phyloP scores from a whole-genome alignment of 192 early-diverging fungal species.

The Coemansia sp. region DNA sequence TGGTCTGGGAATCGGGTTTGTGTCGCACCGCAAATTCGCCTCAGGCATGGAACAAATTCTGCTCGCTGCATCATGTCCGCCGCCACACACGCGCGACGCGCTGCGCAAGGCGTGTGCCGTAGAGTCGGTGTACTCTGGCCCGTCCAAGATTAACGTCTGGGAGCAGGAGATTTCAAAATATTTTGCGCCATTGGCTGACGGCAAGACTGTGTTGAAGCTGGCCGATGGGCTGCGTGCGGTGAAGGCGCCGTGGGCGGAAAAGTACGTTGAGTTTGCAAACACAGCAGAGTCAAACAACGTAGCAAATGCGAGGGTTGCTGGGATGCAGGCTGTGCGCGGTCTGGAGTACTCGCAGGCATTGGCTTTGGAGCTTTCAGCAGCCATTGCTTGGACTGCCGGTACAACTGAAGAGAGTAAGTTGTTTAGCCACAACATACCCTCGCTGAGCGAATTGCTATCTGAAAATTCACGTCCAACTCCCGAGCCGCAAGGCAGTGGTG shows the following conservation, averaged over 20 bases:
- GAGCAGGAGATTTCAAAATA: slow-evolving; percentile 23
- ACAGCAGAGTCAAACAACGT: not conserved
- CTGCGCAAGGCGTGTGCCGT: slow-evolving; percentile 38
- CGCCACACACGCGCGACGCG: slow-evolving; percentile 38
- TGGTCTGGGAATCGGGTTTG: slow-evolving; percentile 21
- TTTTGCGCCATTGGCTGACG: slow-evolving; percentile 29
- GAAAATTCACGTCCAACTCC: not conserved
- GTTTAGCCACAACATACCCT: not conserved
- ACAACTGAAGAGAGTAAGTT: not conserved
- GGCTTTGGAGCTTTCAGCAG: slow-evolving; percentile 25
- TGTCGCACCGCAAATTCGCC: slow-evolving; percentile 30
- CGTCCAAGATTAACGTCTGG: slow-evolving; percentile 40
- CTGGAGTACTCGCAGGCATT: slow-evolving; percentile 32
- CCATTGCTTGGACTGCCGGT: slow-evolving; percentile 14
- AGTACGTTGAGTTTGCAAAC: slow-evolving; percentile 7
- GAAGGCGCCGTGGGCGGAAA: slow-evolving; percentile 27
- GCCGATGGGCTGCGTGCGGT: slow-evolving; percentile 2
- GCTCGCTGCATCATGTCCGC: slow-evolving; percentile 47
- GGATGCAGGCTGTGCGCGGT: slow-evolving; percentile 13
- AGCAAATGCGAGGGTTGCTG: slow-evolving; percentile 22
- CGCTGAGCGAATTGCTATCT: not conserved
- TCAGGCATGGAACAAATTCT: slow-evolving; percentile 22
- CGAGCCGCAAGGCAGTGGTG: not conserved
- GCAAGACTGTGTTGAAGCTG: slow-evolving; percentile 9
- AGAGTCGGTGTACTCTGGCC: slow-evolving; percentile 41